phyloP scores from a whole-genome alignment of 108 stramenopile genomes.

The Cyclotella cryptica region DNA sequence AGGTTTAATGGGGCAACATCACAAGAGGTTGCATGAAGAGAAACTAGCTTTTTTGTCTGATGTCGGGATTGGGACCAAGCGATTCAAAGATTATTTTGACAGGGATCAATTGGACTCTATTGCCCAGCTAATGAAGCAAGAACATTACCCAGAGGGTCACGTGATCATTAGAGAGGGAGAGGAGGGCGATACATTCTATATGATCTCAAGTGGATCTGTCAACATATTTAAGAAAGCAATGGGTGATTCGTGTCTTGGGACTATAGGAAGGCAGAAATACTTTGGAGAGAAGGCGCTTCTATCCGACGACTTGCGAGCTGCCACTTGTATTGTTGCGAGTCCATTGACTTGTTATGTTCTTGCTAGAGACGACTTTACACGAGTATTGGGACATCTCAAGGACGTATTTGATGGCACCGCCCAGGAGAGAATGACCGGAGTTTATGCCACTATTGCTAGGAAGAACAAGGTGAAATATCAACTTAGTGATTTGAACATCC shows the following conservation, averaged over 20 bases:
- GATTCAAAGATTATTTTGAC: conserved; percentile 34
- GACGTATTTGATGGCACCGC: conserved; percentile 41
- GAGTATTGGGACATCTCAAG: conserved; percentile 63
- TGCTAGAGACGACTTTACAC: conserved; percentile 57
- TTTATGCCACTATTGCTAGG: neutral
- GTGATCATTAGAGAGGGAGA: conserved; percentile 78
- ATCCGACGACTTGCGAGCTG: conserved; percentile 38
- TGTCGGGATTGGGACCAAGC: conserved; percentile 32
- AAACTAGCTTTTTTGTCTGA: conserved; percentile 47
- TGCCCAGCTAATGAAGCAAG: conserved; percentile 53
- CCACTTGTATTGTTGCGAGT: conserved; percentile 50
- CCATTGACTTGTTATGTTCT: conserved; percentile 43
- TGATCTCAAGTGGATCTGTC: conserved; percentile 57
- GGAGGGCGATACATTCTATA: conserved; percentile 68
- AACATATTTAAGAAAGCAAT: conserved; percentile 36
- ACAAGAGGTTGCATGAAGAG: conserved; percentile 40
- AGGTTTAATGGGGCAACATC: conserved; percentile 52
- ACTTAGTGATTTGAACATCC: conserved; percentile 32
- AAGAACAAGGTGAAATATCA: conserved; percentile 28
- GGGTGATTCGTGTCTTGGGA: conserved; percentile 29
- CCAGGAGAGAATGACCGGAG: neutral
- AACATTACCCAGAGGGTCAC: conserved; percentile 48
- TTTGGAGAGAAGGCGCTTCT: conserved; percentile 61
- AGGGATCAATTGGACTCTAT: conserved; percentile 47
- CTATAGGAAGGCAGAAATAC: conserved; percentile 31